These are phyloP conservation scores for Brassica incana DNA, from an alignment of 345 rosid species.

Conservation along the genomic window DNA sequence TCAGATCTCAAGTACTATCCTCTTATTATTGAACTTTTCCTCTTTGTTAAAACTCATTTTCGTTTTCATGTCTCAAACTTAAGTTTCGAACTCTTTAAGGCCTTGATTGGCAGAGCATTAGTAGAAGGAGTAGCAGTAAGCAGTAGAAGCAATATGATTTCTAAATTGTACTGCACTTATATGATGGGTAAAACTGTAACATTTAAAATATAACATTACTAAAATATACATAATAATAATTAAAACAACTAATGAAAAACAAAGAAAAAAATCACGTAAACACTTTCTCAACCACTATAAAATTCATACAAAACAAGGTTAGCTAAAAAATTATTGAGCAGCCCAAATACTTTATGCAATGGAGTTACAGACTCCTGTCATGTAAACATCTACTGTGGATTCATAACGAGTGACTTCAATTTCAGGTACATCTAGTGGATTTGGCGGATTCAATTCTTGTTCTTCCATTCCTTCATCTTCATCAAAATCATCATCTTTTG, in stretches of 20 bases:
- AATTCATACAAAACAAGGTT: background rate
- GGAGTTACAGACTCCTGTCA: background rate
- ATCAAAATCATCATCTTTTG: background rate
- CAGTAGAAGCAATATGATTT: background rate
- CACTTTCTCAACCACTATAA: background rate
- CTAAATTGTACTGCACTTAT: too few relatives aligned
- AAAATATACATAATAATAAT: too few relatives aligned
- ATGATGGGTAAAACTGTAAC: background rate
- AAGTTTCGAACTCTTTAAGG: background rate
- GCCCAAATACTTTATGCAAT: constrained; percentile 3
- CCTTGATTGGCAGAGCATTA: background rate
- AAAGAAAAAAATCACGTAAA: background rate
- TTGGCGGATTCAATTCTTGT: background rate
- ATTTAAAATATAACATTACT: background rate
- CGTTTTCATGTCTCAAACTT: too few relatives aligned
- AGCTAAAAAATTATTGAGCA: background rate
- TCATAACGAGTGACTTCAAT: background rate
- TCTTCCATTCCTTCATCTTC: background rate
- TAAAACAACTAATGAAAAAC: background rate
- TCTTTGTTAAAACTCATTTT: too few relatives aligned
- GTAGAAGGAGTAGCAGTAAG: background rate
- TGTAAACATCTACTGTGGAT: background rate
- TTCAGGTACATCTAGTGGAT: background rate
- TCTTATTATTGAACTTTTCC: too few relatives aligned
- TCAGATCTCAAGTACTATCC: too few relatives aligned